Conservation (phyloP, 2,329 filamentous ascomycete species). For the Pestalotiopsis sp. region DNA sequence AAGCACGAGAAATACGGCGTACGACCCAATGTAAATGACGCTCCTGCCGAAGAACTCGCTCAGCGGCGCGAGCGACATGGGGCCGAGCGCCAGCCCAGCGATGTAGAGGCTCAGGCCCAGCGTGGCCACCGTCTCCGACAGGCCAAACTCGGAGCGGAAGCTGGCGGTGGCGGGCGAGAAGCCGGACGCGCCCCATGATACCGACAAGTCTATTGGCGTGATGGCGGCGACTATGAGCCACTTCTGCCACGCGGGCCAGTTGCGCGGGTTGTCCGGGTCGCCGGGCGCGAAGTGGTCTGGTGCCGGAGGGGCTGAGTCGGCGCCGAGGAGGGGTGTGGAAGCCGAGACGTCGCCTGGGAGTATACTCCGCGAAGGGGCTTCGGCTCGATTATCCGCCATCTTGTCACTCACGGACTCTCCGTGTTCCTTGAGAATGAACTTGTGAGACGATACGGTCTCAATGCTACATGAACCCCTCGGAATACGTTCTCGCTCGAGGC, state of each 20-base stretch:
- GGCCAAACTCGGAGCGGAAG: slow-evolving; percentile 41
- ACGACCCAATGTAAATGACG: slow-evolving; percentile 43
- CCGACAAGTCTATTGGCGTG: slow-evolving; percentile 31
- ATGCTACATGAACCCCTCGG: neutral
- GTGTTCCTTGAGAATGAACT: neutral
- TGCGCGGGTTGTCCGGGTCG: slow-evolving; percentile 30
- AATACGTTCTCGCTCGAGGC: neutral
- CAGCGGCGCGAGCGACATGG: slow-evolving; percentile 34
- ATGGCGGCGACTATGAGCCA: slow-evolving; percentile 33
- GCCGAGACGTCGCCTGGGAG: neutral
- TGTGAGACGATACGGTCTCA: neutral
- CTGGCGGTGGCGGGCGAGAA: slow-evolving; percentile 45
- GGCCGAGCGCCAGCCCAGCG: slow-evolving; percentile 42
- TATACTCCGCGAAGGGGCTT: neutral
- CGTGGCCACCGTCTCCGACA: slow-evolving; percentile 40
- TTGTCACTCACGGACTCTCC: neutral
- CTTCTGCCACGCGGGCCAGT: slow-evolving; percentile 34
- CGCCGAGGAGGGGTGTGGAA: slow-evolving; percentile 11
- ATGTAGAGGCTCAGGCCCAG: slow-evolving; percentile 48
- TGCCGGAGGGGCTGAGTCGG: neutral
- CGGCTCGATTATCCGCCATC: neutral
- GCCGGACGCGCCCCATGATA: slow-evolving; percentile 47
- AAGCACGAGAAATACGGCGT: slow-evolving; percentile 42
- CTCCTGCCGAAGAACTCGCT: slow-evolving; percentile 43
- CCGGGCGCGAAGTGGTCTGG: slow-evolving; percentile 14